phyloP scores from a whole-genome alignment of 2,329 filamentous ascomycete genomes.

The Plenodomus tracheiphilus region DNA sequence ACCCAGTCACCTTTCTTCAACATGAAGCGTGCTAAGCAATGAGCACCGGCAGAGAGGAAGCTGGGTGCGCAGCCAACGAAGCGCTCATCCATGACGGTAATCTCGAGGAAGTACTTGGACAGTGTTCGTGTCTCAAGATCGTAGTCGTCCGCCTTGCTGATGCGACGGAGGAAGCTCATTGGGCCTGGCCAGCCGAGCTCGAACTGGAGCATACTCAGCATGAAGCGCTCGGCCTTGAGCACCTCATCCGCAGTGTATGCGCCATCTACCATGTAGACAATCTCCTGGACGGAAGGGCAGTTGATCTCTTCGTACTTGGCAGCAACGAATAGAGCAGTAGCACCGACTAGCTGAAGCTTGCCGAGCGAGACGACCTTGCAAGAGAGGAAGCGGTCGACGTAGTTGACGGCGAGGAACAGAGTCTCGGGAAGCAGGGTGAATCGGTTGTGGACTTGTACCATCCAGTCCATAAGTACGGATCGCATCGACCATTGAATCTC shows the following conservation, averaged over 20 bases:
- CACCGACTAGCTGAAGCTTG: conserved; percentile 93
- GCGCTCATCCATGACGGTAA: conserved; percentile 96
- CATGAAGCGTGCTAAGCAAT: conserved; percentile 88
- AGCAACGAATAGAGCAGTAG: conserved; percentile 92
- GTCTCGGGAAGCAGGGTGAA: conserved; percentile 93
- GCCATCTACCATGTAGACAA: conserved; percentile 96
- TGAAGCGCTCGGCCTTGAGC: conserved; percentile 95
- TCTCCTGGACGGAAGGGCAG: conserved; percentile 90
- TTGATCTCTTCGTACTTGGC: conserved; percentile 99
- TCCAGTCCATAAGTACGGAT: conserved; percentile 95
- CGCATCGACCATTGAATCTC: conserved; percentile 99
- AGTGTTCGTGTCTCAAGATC: conserved; percentile 93
- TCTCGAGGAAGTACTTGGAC: conserved; percentile 96
- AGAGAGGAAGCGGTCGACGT: conserved; percentile 94
- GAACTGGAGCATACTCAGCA: conserved; percentile 95
- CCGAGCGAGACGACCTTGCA: conserved; percentile 92
- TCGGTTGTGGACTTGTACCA: conserved; percentile 91
- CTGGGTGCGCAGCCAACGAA: conserved; percentile 91
- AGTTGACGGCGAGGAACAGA: conserved; percentile 92
- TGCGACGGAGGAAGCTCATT: conserved; percentile 95
- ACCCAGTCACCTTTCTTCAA: conserved; percentile 93
- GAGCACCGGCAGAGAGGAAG: conserved; percentile 86
- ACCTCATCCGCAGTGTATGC: conserved; percentile 91
- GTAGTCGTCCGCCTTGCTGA: conserved; percentile 98
- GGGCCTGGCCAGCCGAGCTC: conserved; percentile 98